These are phyloP conservation scores for Lobosporangium transversale DNA, from an alignment of 192 early-diverging fungal genomes.

Conservation along the genomic window DNA sequence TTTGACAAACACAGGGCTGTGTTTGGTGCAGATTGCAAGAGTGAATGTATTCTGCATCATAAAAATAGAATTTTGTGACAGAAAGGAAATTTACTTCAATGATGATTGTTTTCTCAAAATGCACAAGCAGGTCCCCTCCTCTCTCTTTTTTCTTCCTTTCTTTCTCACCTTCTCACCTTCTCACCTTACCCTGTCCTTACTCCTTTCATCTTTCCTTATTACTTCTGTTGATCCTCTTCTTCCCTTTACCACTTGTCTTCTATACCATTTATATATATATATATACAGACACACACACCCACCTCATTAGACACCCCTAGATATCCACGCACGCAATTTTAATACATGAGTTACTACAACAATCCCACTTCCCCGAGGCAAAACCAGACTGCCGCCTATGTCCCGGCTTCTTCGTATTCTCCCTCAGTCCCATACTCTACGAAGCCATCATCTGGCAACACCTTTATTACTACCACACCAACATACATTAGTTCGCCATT, in stretches of 20 bases:
- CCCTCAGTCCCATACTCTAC: slow-evolving; percentile 12
- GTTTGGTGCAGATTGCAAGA: too few relatives aligned
- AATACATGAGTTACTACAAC: slow-evolving; percentile 27
- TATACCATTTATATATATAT: neutral
- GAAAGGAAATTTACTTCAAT: too few relatives aligned
- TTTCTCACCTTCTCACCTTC: neutral
- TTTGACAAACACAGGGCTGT: too few relatives aligned
- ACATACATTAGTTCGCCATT: slow-evolving; percentile 29
- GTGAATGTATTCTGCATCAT: too few relatives aligned
- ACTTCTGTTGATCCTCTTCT: slow-evolving; percentile 9
- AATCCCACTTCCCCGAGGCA: slow-evolving; percentile 12
- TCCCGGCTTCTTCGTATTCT: neutral
- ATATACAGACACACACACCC: neutral
- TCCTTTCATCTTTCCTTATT: slow-evolving; percentile 7
- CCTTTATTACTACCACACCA: slow-evolving; percentile 7
- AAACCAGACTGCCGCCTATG: slow-evolving; percentile 1
- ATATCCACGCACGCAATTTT: too few relatives aligned
- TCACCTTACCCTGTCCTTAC: neutral
- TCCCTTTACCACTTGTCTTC: neutral
- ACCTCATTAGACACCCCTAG: too few relatives aligned
- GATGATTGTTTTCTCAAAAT: too few relatives aligned
- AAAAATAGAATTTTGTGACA: too few relatives aligned
- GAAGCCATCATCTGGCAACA: slow-evolving; percentile 4
- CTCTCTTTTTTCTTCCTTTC: slow-evolving; percentile 10
- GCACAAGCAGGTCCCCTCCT: slow-evolving; percentile 7